phyloP scores from a whole-genome alignment of 2,329 filamentous ascomycete species.

The Emergomyces africanus region DNA sequence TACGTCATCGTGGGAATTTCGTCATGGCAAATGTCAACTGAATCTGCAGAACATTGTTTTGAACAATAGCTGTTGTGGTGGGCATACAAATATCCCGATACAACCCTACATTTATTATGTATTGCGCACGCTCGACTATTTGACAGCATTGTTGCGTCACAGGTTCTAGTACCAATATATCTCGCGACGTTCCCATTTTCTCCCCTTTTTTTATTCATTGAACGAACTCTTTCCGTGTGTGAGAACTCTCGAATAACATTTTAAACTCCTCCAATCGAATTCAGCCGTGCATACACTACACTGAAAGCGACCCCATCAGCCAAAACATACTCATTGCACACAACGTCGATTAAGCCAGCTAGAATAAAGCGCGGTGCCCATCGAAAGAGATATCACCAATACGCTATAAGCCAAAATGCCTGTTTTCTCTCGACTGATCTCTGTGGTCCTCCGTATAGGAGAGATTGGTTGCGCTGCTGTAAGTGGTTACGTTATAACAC shows the following conservation, averaged over 20 bases:
- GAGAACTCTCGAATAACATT: not conserved
- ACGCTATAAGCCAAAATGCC: constrained; percentile 27
- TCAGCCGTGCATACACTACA: not conserved
- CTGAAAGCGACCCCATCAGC: not conserved
- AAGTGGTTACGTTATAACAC: constrained; percentile 14
- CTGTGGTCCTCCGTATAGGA: constrained; percentile 45
- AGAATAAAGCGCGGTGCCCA: not conserved
- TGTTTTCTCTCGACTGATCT: constrained; percentile 41
- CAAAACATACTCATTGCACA: not conserved
- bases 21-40: not conserved
- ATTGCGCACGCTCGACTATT: not conserved
- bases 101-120: not conserved
- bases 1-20: not conserved
- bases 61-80: not conserved
- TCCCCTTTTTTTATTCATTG: not conserved
- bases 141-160: not conserved
- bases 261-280: not conserved
- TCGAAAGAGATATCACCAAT: not conserved
- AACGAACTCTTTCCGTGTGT: not conserved
- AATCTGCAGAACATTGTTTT: not conserved
- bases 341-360: not conserved
- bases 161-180: not conserved
- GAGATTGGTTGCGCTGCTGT: constrained; percentile 61
- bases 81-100: not conserved
- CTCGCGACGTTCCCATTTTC: not conserved